Percentiles rank a stretch among this genome's conserved stretches.
phyloP scores from a whole-genome alignment of 306 rosid genomes.

The Begonia fuchsioides region DNA sequence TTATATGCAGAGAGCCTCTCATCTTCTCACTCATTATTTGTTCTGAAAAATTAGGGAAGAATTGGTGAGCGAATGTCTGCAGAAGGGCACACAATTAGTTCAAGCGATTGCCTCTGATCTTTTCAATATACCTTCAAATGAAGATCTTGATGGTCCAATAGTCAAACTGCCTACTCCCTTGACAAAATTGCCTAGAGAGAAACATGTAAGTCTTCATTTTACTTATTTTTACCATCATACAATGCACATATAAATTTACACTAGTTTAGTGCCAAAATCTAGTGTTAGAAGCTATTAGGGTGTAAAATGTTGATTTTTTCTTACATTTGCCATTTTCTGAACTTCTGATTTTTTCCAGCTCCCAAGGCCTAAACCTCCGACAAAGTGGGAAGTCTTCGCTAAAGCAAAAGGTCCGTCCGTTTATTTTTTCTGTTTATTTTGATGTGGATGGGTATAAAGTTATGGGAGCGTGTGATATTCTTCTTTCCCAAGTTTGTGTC shows the following conservation, averaged over 20 bases:
- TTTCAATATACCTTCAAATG: slow-evolving; percentile 56
- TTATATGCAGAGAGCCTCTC: slow-evolving; percentile 3
- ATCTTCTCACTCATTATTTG: background rate
- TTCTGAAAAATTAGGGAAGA: slow-evolving; percentile 29
- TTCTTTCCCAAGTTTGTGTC: no score
- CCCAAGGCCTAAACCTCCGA: slow-evolving; percentile 75
- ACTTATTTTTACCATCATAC: background rate
- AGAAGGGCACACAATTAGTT: slow-evolving; percentile 61
- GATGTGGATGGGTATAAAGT: no score
- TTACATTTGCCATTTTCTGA: background rate
- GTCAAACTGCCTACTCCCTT: slow-evolving; percentile 56
- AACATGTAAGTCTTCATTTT: slow-evolving; percentile 37
- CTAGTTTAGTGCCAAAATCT: no score
- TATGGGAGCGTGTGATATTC: slow-evolving; percentile 10
- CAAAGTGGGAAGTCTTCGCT: slow-evolving; percentile 85
- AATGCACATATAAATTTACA: no score
- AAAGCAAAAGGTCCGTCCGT: slow-evolving; percentile 55
- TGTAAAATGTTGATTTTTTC: background rate
- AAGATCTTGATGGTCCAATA: slow-evolving; percentile 69
- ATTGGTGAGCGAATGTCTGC: slow-evolving; percentile 38
- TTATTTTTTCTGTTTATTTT: no score
- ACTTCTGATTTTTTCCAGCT: slow-evolving; percentile 28
- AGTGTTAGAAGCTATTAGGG: no score
- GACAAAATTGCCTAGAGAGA: slow-evolving; percentile 68
- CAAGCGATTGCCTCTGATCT: slow-evolving; percentile 60